A percentile compares a stretch with the other conserved stretches of the same genome.
phyloP scores from a whole-genome alignment of 495 filamentous ascomycete species.

The Podospora sp. region DNA sequence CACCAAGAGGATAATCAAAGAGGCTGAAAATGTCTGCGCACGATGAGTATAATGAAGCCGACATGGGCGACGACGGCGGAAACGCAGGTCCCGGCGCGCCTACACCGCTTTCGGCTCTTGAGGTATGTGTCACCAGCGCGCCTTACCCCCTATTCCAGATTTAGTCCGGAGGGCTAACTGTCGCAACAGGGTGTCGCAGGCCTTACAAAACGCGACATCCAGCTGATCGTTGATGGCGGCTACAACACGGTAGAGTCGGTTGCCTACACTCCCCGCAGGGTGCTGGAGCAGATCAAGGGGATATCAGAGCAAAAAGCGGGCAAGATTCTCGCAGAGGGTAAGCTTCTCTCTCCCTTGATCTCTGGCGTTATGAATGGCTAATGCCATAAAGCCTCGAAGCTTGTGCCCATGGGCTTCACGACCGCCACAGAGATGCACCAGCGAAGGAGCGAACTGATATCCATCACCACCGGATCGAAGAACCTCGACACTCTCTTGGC shows the following conservation, averaged over 20 bases:
- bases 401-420: slow-evolving; percentile 98
- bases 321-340: slow-evolving; percentile 91
- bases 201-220: slow-evolving; percentile 90
- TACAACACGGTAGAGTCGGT: slow-evolving; percentile 94
- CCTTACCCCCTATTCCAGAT: background rate
- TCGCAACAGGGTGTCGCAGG: slow-evolving; percentile 71
- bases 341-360: slow-evolving; percentile 6
- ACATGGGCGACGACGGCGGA: slow-evolving; percentile 49
- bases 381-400: slow-evolving; percentile 71
- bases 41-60: slow-evolving; percentile 48
- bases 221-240: slow-evolving; percentile 86
- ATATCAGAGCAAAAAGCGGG: slow-evolving; percentile 95
- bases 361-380: slow-evolving; percentile 5
- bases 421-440: slow-evolving; percentile 99
- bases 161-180: slow-evolving; percentile 4
- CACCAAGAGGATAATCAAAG: background rate
- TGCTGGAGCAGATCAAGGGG: slow-evolving; percentile 92
- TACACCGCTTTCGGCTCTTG: slow-evolving; percentile 84
- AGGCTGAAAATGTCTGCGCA: slow-evolving; percentile 33
- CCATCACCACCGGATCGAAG: slow-evolving; percentile 96
- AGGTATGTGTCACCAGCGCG: slow-evolving; percentile 57
- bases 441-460: slow-evolving; percentile 92
- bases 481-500: slow-evolving; percentile 93
- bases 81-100: slow-evolving; percentile 85
- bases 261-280: slow-evolving; percentile 87